A percentile compares a stretch with the other conserved stretches of the same genome.
phyloP scores from a whole-genome alignment of 805 yeast genomes.

The Teunomyces atbi region DNA sequence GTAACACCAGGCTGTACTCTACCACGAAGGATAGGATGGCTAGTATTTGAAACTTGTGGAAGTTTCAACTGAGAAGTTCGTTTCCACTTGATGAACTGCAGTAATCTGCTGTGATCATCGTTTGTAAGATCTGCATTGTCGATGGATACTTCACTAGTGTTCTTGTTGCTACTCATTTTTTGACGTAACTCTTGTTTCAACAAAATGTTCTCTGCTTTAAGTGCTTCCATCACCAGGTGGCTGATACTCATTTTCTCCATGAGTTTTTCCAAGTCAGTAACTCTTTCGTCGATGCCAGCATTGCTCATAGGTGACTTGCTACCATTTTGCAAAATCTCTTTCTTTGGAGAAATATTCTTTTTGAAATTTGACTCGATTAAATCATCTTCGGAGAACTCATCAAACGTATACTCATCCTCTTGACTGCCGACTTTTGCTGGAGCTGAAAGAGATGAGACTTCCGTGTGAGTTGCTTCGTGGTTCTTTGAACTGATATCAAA shows the following conservation, averaged over 20 bases:
- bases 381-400: constrained; percentile 20
- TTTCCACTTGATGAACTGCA: constrained; percentile 35
- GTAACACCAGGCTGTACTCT: constrained; percentile 33
- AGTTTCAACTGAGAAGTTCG: constrained; percentile 36
- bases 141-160: constrained; percentile 12
- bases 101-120: constrained; percentile 14
- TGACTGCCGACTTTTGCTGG: not conserved
- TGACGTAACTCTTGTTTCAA: constrained; percentile 10
- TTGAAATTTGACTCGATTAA: not conserved
- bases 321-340: not conserved
- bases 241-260: constrained; percentile 12
- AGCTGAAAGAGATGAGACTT: constrained; percentile 4
- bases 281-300: constrained; percentile 8
- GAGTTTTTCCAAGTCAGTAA: constrained; percentile 14
- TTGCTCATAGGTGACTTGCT: not conserved
- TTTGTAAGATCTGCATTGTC: constrained; percentile 22
- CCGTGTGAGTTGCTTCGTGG: constrained; percentile 13
- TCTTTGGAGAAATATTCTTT: not conserved
- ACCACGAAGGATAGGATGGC: constrained; percentile 21
- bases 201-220: constrained; percentile 15
- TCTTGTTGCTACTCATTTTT: constrained; percentile 5
- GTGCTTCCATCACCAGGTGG: constrained; percentile 13
- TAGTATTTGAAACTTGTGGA: constrained; percentile 4
- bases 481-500: constrained; percentile 13
- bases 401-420: constrained; percentile 27